Base-by-base conservation (phyloP, 73 alveolate genomes). In the Paramecium caudatum region DNA sequence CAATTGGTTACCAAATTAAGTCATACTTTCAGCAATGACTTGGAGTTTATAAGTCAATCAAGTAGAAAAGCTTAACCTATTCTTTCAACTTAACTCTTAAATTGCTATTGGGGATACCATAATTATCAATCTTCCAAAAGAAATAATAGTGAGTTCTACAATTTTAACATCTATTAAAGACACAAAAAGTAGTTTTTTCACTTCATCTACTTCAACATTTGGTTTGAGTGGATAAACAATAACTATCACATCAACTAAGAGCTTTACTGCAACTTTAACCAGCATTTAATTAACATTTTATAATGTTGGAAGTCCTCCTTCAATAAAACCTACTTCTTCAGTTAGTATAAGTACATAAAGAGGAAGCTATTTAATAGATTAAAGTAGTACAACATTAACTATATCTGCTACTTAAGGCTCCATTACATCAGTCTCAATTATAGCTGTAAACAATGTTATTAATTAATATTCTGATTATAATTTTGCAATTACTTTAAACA, bases 391-490 rank as follows among this genome's bases (percentile, higher is more conserved):
- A 21, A 55, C 46, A 5, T 21, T 55, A 55, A 55, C 80, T 23
- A 55, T 55, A 2, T 12, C 80, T 23, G 80, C 80, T 5, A 27
- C 80, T 19, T 27, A 55, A 27, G 80, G 80, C 2, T 37, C 32
- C 10, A 55, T 55, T 0, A 55, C 4, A 5, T 55, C 41, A 55
- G 80, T 55, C 2, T 55, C 80, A 9, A 55, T 55, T 3, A 12
- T 55, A 8, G 80, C 80, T 55, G 8, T 55, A 23, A 55, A 55
- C 30, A 55, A 55, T 27, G 45, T 55, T 2, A 55, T 55, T 1
- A 55, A 55, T 55, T 55, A 55, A 55, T 55, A 27, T 27, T 55
- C 80, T 19, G 80, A 23, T 23, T 55, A 55, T 55, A 43, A 55
- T 19, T 55, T 55, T 55, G 80, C 7, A 0, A 55, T 55, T 19